These are phyloP conservation scores for Naumovozyma baii DNA, from an alignment of 805 yeast species.

Conservation along the genomic window DNA sequence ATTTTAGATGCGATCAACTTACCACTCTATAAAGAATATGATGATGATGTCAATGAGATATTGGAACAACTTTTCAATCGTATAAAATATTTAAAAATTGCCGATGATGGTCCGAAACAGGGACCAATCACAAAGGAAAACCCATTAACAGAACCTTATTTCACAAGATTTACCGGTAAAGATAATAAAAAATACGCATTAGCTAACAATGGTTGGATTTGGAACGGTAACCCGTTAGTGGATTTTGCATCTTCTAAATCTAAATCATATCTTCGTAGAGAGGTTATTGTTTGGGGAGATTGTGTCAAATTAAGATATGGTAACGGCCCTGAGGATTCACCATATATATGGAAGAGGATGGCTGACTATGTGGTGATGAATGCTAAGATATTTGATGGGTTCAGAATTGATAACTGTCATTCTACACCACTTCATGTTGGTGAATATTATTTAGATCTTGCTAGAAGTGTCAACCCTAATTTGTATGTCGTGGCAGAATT, in stretches of 20 bases:
- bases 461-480: constrained; percentile 75
- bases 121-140: constrained; percentile 49
- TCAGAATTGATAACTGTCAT: constrained; percentile 91
- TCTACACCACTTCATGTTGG: constrained; percentile 96
- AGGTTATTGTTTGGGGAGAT: constrained; percentile 95
- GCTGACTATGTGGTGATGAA: constrained; percentile 58
- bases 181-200: constrained; percentile 57
- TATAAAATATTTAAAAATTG: constrained; percentile 66
- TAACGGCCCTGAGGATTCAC: constrained; percentile 65
- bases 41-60: constrained; percentile 59
- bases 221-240: constrained; percentile 91
- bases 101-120: constrained; percentile 68
- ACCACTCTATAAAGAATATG: constrained; percentile 62
- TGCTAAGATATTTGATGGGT: constrained; percentile 74
- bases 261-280: constrained; percentile 78
- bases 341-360: constrained; percentile 85
- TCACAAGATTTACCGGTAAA: constrained; percentile 52
- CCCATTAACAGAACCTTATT: constrained; percentile 80
- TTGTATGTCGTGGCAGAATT: constrained; percentile 90
- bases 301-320: constrained; percentile 93
- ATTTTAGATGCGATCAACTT: constrained; percentile 72
- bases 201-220: constrained; percentile 97
- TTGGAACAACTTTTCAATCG: constrained; percentile 65
- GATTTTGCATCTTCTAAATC: constrained; percentile 82
- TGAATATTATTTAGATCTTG: constrained; percentile 75